Evolutionary conservation across 2,329 filamentous ascomycete species (phyloP).

Genomic region (Ceratocystis variospora): DNA sequence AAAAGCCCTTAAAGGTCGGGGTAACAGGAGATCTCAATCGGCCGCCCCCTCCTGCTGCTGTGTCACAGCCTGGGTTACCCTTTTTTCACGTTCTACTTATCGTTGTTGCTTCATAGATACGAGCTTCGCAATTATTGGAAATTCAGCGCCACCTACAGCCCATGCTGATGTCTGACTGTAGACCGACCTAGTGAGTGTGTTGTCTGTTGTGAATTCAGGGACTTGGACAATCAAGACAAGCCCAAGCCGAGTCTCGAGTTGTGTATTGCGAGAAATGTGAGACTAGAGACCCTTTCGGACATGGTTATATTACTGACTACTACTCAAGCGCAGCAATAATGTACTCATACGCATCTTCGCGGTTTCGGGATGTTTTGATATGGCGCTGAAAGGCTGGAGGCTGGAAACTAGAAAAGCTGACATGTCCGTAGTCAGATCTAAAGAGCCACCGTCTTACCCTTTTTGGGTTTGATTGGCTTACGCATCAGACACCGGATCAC

Average conservation of each 20-base stretch:
- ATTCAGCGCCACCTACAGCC: background rate
- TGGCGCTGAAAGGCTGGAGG: background rate
- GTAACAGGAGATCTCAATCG: background rate
- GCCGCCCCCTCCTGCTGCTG: background rate
- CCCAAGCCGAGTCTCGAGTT: background rate
- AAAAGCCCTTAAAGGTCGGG: background rate
- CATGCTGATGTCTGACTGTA: background rate
- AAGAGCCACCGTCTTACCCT: background rate
- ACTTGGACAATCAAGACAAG: background rate
- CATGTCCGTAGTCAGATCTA: background rate
- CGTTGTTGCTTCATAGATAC: background rate
- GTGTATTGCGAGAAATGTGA: background rate
- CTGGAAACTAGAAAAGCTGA: background rate
- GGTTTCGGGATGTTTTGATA: background rate
- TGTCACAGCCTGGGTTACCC: background rate
- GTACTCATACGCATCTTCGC: background rate
- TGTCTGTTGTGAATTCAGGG: background rate
- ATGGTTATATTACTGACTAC: background rate
- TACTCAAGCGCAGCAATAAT: background rate
- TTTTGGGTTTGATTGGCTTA: background rate
- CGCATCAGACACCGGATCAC: background rate
- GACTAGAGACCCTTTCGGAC: background rate
- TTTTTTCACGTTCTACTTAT: background rate
- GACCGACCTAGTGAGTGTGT: too few species aligned
- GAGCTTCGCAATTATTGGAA: background rate